Evolutionary conservation across 805 yeast species (phyloP), one percentile per base, ranked within the genome.

Genomic region (Wickerhamomyces queroliae): DNA sequence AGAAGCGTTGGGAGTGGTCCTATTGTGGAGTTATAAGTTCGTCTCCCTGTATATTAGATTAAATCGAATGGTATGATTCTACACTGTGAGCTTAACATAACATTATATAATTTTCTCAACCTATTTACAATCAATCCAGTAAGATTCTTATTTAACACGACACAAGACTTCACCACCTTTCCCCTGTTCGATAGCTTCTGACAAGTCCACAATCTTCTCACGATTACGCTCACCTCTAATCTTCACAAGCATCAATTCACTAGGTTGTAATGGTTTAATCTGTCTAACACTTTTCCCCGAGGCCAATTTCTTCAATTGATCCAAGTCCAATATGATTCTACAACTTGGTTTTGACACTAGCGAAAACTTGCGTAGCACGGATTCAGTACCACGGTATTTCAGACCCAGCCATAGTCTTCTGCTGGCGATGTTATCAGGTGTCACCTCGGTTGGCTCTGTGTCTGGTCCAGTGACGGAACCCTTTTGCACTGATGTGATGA

Each of bases 381-480:
- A 83, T 49, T 71, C 68, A 55, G 82, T 78, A 47, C 87, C 77
- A 56, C 91, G 77, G 61, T 93, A 93, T 60, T 93, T 93, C 59
- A 93, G 68, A 2, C 90, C 95, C 17, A 93, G 61, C 99, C 99
- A 93, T 37, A 93, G 71, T 50, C 95, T 74, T 55, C 98, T 78
- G 1, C 90, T 74, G 16, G 95, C 63, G 23, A 93, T 77, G 56
- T 91, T 90, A 57, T 86, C 95, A 25, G 83, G 89, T 0, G 98
- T 89, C 18, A 79, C 84, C 32, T 83, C 89, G 4, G 78, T 78
- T 1, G 90, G 83, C 2, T 66, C 67, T 33, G 66, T 58, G 59
- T 93, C 98, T 12, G 99, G 98, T 1, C 96, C 96, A 9, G 73
- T 58, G 2, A 76, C 67, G 8, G 91, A 83, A 3, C 99, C 99